Evolutionary conservation across 345 rosid species (phyloP), one percentile per base, ranked within the genome.

Genomic region (Tarenaya hassleriana): DNA sequence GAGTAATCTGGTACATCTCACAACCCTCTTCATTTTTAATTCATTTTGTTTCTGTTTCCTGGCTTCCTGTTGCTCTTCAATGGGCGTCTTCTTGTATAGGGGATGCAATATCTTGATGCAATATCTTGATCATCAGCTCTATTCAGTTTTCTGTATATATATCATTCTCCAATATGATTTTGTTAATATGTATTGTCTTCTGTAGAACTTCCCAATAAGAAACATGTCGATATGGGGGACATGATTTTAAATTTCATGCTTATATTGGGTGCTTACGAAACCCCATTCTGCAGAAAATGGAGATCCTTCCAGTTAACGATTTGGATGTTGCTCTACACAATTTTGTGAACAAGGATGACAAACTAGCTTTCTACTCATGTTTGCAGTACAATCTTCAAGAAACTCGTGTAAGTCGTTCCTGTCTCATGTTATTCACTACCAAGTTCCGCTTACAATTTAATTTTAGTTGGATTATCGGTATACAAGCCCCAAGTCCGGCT

Each of bases 271-370:
- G 29, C 61, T 60, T 38, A 24, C 56, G 17, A 45, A 64, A 16
- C 61, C 46, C 42, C 73, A 10, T 67, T 52, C 35, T 58, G 77
- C 87, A 91, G 98, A 92, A 88, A 77, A 92, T 92, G 98, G 98
- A 88, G 80, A 74, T 88, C 68, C 95, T 88, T 69, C 95, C 98
- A 0, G 96, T 92, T 76, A 85, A 75, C 51, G 98, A 92, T 69
- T 76, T 92, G 77, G 96, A 83, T 73, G 79, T 74, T 66, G 98
- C 98, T 4, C 72, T 92, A 43, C 98, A 92, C 10, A 79, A 88
- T 77, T 92, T 88, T 79, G 96, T 92, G 52, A 84, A 82, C 63
- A 92, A 92, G 71, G 98, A 92, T 76, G 98, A 92, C 66, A 92
- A 78, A 58, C 76, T 77, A 76, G 96, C 98, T 21, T 92, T 92